Base-by-base conservation (phyloP, 192 early-diverging fungal species). In the Backusella morwellensis region DNA sequence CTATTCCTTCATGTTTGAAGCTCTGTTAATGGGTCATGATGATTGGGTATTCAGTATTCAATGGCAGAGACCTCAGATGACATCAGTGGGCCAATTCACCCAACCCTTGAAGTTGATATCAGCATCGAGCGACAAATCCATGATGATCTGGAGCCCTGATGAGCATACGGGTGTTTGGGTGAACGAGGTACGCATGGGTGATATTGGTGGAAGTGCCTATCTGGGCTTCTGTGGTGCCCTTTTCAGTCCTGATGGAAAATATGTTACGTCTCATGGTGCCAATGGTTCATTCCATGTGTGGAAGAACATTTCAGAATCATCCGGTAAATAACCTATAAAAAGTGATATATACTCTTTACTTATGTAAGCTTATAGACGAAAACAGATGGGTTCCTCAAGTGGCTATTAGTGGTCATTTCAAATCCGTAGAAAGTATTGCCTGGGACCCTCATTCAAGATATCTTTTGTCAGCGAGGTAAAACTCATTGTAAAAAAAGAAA, bases 11-110 rank as follows among this genome's bases (percentile, higher is more conserved):
- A 90, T 94, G 81, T 91, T 97, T 76, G 97, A 99, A 81, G 91
- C 97, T 5, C 87, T 99, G 19, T 85, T 99, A n/a, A 84, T 95
- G 80, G 97, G 95, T 0, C 98, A 99, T 81, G 98, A 99, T 74
- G 96, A 96, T 74, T 97, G 97, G 97, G 95, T 98, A 23, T 92
- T 94, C 81, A 90, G 90, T 40, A 91, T 94, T 56, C 75, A 85
- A 42, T 99, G 97, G 97, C 85, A 92, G 32, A 90, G 88, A 26
- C 81, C 92, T 19, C 74, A 23, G 5, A 44, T 82, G 4, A 70
- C 77, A 17, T 26, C 8, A 8, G 19, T 66, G 23, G 21, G 38
- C 15, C 74, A 74, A 2, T 89, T 86, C 54, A 75, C 87, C 52
- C 92, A 94, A 72, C 91, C 90, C 11, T 86, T 95, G 83, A 68